Percentiles rank a stretch among this genome's conserved stretches.
Conservation (phyloP, 331 rosid species). For the Rosa hybrid region DNA sequence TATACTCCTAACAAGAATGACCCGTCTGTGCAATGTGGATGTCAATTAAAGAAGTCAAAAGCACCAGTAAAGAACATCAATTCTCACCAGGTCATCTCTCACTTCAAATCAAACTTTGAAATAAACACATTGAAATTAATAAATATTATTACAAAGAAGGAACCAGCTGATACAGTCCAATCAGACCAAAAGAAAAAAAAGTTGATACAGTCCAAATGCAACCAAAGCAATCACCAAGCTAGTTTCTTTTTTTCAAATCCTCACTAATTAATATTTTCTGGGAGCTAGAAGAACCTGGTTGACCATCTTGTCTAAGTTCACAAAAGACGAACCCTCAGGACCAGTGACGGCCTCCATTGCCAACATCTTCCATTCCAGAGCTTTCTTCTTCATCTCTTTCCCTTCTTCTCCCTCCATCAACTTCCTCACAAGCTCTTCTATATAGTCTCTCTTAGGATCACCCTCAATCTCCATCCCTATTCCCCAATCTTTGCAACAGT, state of each 20-base stretch:
- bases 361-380: constrained; percentile 45
- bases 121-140: too few species aligned
- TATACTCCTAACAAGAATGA: too few species aligned
- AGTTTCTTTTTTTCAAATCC: not conserved
- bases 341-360: constrained; percentile 30
- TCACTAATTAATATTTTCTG: not conserved
- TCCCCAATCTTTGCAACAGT: constrained; percentile 54
- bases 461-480: constrained; percentile 63
- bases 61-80: not conserved
- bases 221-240: not conserved
- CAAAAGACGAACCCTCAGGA: constrained; percentile 39
- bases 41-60: not conserved
- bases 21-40: not conserved
- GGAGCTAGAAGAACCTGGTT: constrained; percentile 22
- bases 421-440: constrained; percentile 50
- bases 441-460: constrained; percentile 40
- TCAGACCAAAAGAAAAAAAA: too few species aligned
- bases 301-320: constrained; percentile 37
- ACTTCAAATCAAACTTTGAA: not conserved
- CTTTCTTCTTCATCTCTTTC: constrained; percentile 43
- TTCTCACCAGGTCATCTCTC: not conserved
- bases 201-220: too few species aligned
- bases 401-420: constrained; percentile 52
- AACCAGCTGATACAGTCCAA: not conserved
- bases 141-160: not conserved